phyloP scores from a whole-genome alignment of 1,284 basidiomycete genomes.

The Ceratobasidium sp. region DNA sequence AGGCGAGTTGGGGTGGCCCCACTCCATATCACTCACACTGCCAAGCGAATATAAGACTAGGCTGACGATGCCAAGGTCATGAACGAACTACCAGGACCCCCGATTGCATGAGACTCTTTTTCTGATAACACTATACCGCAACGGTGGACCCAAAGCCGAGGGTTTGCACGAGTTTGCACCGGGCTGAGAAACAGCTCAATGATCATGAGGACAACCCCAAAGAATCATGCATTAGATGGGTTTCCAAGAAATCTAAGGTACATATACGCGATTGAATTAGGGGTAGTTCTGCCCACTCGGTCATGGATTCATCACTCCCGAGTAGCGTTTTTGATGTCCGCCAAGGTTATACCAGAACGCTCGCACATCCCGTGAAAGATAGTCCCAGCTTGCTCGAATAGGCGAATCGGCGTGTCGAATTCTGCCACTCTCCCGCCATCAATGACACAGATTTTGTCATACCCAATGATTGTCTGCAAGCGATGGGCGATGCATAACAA shows the following conservation, averaged over 20 bases:
- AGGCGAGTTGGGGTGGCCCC: background rate
- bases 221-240: no score
- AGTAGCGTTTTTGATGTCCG: constrained; percentile 61
- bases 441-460: constrained; percentile 78
- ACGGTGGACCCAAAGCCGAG: no score
- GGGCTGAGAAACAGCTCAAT: no score
- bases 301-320: background rate
- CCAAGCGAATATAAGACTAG: background rate
- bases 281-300: background rate
- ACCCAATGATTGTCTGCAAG: constrained; percentile 74
- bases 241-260: no score
- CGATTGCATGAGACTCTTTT: no score
- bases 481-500: constrained; percentile 57
- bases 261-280: no score
- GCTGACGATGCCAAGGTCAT: constrained; percentile 1
- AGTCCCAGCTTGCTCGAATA: constrained; percentile 63
- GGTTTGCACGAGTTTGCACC: no score
- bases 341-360: constrained; percentile 67
- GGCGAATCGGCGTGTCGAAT: constrained; percentile 73
- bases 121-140: no score
- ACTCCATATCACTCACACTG: background rate
- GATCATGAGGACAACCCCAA: no score
- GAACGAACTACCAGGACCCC: no score
- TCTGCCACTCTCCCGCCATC: constrained; percentile 71
- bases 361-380: constrained; percentile 79